Base-by-base conservation (phyloP, 768 basidiomycete genomes). In the Boletus vermiculosoides region DNA sequence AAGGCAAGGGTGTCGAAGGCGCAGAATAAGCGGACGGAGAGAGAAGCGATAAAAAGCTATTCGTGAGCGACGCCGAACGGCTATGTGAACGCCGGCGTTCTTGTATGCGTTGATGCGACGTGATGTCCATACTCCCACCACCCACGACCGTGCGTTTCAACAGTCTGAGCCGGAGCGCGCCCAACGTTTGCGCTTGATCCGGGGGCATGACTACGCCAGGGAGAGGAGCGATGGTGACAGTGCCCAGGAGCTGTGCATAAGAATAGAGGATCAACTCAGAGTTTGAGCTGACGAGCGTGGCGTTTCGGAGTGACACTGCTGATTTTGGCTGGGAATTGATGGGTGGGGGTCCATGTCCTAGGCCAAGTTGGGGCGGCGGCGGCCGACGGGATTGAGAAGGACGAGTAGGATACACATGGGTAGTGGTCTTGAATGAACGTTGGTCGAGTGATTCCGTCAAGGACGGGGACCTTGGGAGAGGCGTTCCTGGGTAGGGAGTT, bases 61-160 rank as follows among this genome's bases (percentile, higher is more conserved):
- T 74, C 3, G 83, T 79, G 18, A 84, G 73, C 1, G 80, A 84
- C 0, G 80, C 68, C 0, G 85, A 78, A 3, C 85, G 79, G 4
- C 72, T 71, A 44, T 84, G 83, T 12, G 76, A 71, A 6, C 68
- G 74, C 57, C 62, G 66, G 5, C 57, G 66, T 16, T 51, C 63
- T 55, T 58, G 63, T 59, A 57, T 50, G 48, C 52, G 67, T 12
- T 67, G 66, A 48, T 61, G 65, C 0, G 81, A 78, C 7, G 83
- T 79, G 45, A 91, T 89, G 62, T 90, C 87, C 88, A 92, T 91
- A 62, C 87, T 84, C 7, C 90, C 90, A 1, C 90, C 89, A 0
- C 87, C 72, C 5, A 80, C 74, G 34, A 73, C 55, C 20, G 77
- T 52, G 4, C 74, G 73, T 37, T 76, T 83, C 20, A 78, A 69